A percentile compares a stretch with the other conserved stretches of the same genome.
Conservation (phyloP, 2,329 filamentous ascomycete species). For the Pseudogymnoascus sp. region DNA sequence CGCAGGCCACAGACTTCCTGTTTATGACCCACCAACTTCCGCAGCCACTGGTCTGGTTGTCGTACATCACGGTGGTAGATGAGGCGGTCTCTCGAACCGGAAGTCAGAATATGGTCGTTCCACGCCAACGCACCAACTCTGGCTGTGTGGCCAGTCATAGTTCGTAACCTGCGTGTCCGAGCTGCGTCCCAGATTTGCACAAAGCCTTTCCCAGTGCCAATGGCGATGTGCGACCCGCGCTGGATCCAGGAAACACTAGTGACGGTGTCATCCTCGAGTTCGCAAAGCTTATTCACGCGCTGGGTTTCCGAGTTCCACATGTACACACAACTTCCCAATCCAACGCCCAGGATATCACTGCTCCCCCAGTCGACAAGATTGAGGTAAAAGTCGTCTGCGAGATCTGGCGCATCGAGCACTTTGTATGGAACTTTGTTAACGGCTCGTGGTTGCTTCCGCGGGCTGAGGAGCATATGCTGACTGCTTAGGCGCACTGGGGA, state of each 20-base stretch:
- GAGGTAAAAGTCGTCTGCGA: constrained; percentile 95
- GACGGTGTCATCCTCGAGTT: constrained; percentile 84
- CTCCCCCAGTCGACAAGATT: constrained; percentile 98
- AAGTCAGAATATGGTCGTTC: constrained; percentile 97
- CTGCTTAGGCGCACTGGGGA: constrained; percentile 90
- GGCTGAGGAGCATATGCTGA: constrained; percentile 86
- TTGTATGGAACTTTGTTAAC: constrained; percentile 98
- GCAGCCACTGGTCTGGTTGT: constrained; percentile 81
- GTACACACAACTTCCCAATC: constrained; percentile 86
- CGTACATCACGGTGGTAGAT: constrained; percentile 96
- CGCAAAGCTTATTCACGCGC: constrained; percentile 87
- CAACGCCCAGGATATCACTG: constrained; percentile 87
- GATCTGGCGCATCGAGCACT: constrained; percentile 88
- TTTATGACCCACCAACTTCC: constrained; percentile 86
- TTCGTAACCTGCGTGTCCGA: constrained; percentile 72
- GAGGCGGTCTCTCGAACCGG: constrained; percentile 82
- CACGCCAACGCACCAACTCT: constrained; percentile 90
- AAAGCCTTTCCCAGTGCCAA: constrained; percentile 87
- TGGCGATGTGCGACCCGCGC: constrained; percentile 88
- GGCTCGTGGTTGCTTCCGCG: constrained; percentile 76
- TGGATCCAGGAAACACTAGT: constrained; percentile 99
- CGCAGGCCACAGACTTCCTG: constrained; percentile 95
- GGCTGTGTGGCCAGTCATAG: constrained; percentile 94
- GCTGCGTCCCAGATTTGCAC: constrained; percentile 98
- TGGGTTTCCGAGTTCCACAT: constrained; percentile 96